Evolutionary conservation across 352 stramenopile species (phyloP).

Genomic region (Globisporangium emineosum): DNA sequence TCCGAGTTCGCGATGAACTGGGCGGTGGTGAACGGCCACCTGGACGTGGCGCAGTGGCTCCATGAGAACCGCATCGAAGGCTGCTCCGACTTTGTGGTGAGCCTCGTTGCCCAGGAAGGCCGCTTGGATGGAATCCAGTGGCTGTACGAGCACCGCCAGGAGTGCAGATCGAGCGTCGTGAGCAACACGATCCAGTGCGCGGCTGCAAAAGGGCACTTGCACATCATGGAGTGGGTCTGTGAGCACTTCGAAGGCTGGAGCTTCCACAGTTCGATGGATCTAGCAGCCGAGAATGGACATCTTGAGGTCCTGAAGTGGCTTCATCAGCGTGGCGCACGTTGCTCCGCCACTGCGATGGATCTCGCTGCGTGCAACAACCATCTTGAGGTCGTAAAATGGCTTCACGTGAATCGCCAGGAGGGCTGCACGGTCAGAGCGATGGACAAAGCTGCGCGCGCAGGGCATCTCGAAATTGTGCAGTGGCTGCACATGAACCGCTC

Average conservation of each 20-base stretch:
- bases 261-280: background rate
- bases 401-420: background rate
- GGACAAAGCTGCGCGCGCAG: background rate
- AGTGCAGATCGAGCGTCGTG: background rate
- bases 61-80: background rate
- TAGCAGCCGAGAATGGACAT: background rate
- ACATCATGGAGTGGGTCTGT: background rate
- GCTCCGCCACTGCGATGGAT: background rate
- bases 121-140: background rate
- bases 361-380: background rate
- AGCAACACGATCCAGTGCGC: background rate
- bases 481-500: slow-evolving; percentile 60
- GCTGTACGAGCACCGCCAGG: background rate
- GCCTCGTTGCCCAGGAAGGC: background rate
- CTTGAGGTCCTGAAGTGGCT: background rate
- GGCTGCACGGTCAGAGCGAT: background rate
- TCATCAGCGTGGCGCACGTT: background rate
- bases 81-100: background rate
- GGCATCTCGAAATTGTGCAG: slow-evolving; percentile 40
- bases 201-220: background rate
- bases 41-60: background rate
- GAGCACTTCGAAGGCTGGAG: background rate
- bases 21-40: background rate
- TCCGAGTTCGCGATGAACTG: background rate
- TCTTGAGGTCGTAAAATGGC: background rate